A percentile compares a stretch with the other conserved stretches of the same genome.
Conservation (phyloP, 2,329 filamentous ascomycete species). For the Ophiostoma australiae region DNA sequence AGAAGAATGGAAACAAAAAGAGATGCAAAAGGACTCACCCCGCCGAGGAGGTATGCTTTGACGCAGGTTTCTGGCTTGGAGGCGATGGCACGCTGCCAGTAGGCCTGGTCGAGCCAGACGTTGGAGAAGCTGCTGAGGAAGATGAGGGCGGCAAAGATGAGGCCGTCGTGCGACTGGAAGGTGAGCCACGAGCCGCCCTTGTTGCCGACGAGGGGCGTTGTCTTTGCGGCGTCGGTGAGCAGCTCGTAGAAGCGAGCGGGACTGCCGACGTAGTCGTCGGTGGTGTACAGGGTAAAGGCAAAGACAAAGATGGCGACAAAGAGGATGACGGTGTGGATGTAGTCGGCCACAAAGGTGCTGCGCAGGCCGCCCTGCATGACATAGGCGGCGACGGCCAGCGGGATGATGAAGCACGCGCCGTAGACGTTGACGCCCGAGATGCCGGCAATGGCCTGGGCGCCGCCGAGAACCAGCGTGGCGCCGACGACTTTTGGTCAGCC, state of each 20-base stretch:
- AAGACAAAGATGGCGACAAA: conserved; percentile 40
- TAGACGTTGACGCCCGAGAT: conserved; percentile 42
- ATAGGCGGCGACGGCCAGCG: conserved; percentile 32
- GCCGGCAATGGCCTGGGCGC: conserved; percentile 37
- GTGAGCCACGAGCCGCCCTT: conserved; percentile 38
- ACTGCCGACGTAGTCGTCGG: conserved; percentile 33
- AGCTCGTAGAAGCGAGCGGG: conserved; percentile 37
- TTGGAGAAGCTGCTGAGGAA: conserved; percentile 37
- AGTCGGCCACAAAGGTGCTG: conserved; percentile 39
- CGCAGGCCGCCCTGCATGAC: conserved; percentile 39
- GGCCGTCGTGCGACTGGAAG: conserved; percentile 35
- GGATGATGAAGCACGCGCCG: conserved; percentile 36
- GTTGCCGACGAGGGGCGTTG: conserved; percentile 35
- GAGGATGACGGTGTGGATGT: conserved; percentile 40
- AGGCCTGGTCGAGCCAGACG: conserved; percentile 41
- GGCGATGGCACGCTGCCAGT: conserved; percentile 44
- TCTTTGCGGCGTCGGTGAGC: conserved; percentile 33
- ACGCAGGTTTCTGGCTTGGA: conserved; percentile 39
- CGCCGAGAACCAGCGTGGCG: conserved; percentile 38
- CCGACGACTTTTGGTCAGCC: conserved; percentile 33
- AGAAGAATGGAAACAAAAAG: background rate
- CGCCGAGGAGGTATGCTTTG: conserved; percentile 36
- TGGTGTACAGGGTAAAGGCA: conserved; percentile 35
- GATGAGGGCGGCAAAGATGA: conserved; percentile 38
- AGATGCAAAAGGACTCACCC: background rate